A percentile compares a stretch with the other conserved stretches of the same genome.
phyloP scores from a whole-genome alignment of 805 yeast species.

The Metschnikowia continentalis region DNA sequence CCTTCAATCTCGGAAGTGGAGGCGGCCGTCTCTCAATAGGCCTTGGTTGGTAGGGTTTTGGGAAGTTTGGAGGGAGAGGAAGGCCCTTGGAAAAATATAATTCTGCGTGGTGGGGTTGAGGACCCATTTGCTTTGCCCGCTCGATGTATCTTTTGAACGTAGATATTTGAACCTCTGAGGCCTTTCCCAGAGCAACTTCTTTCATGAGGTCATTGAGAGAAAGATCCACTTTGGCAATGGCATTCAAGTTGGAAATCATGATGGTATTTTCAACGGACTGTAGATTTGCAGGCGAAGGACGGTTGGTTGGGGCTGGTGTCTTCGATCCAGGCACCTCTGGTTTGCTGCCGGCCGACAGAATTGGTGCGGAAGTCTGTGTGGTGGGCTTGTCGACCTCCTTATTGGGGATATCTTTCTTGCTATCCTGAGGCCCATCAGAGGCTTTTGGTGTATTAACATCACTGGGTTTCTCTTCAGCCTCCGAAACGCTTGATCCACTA shows the following conservation, averaged over 20 bases:
- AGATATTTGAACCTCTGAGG: constrained; percentile 64
- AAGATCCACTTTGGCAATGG: constrained; percentile 72
- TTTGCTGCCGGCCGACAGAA: not conserved
- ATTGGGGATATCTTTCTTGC: not conserved
- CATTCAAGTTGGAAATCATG: constrained; percentile 81
- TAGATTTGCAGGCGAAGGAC: constrained; percentile 30
- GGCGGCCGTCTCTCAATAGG: constrained; percentile 18
- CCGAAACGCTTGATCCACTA: not conserved
- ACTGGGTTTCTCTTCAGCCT: not conserved
- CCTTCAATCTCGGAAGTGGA: constrained; percentile 8
- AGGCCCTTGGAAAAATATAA: constrained; percentile 19
- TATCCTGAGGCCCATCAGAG: not conserved
- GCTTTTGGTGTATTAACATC: not conserved
- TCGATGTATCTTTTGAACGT: constrained; percentile 79
- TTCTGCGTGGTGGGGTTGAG: constrained; percentile 39
- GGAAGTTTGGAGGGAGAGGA: constrained; percentile 18
- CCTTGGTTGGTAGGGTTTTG: constrained; percentile 13
- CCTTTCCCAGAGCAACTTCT: constrained; percentile 79
- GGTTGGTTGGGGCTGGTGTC: constrained; percentile 2
- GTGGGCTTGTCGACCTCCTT: not conserved
- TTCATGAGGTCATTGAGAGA: constrained; percentile 72
- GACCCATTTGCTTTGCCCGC: constrained; percentile 75
- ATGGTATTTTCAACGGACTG: constrained; percentile 64
- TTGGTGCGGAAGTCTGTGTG: not conserved
- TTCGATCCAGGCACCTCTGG: not conserved